Evolutionary conservation across 805 yeast genomes (phyloP).

Genomic region (Komagataella ulmi): DNA sequence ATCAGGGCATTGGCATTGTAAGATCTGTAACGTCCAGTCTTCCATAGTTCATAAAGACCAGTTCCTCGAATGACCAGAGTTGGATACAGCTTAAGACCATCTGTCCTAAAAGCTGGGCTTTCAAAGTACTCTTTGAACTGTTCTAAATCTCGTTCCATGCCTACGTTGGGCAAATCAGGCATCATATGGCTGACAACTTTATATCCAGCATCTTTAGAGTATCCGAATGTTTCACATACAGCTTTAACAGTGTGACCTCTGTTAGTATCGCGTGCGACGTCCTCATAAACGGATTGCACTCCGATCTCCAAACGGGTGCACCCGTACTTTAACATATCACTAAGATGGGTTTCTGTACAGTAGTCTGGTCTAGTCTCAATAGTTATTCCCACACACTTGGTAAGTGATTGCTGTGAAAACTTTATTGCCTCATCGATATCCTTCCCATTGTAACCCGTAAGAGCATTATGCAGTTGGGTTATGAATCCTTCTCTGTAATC

Average conservation of each 20-base stretch:
- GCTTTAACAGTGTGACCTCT: conserved; percentile 96
- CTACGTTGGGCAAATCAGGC: conserved; percentile 98
- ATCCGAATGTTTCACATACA: conserved; percentile 89
- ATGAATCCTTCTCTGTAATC: conserved; percentile 87
- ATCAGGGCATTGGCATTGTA: conserved; percentile 90
- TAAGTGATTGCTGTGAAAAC: conserved; percentile 85
- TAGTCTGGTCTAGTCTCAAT: conserved; percentile 98
- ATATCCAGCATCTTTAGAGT: conserved; percentile 97
- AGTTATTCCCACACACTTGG: conserved; percentile 97
- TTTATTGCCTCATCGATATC: conserved; percentile 83
- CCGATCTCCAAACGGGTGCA: conserved; percentile 96
- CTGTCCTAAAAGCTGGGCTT: conserved; percentile 93
- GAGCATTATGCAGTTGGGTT: conserved; percentile 83
- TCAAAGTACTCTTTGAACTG: conserved; percentile 95
- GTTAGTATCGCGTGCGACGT: conserved; percentile 95
- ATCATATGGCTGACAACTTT: conserved; percentile 98
- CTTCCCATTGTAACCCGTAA: conserved; percentile 82
- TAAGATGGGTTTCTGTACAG: conserved; percentile 89
- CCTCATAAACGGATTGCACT: conserved; percentile 94
- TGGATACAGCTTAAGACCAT: conserved; percentile 91
- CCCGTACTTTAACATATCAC: conserved; percentile 93
- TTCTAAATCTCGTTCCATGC: conserved; percentile 94
- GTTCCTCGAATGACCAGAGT: conserved; percentile 96
- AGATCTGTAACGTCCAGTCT: conserved; percentile 85
- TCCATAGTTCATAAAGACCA: conserved; percentile 95